Evolutionary conservation across 257 asterid species (phyloP), one percentile per base, ranked within the genome.

Genomic region (Plectranthus barbatus): DNA sequence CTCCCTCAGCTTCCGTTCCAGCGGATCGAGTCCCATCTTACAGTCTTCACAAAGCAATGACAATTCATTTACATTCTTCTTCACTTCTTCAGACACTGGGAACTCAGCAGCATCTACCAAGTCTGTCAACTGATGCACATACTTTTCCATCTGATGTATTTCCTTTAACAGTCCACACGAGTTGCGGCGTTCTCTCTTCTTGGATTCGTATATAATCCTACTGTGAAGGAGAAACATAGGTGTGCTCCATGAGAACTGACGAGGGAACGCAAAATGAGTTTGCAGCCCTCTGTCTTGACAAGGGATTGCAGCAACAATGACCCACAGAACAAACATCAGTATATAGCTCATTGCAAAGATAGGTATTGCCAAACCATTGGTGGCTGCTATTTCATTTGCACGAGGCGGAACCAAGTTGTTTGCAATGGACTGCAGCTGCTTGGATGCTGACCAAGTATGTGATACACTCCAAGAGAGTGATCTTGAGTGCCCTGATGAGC

Each of bases 381-480:
- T 79, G 56, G 95, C 85, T 9, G 82, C 69, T 13, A 84, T 65
- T 17, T 93, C 96, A 29, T 69, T 71, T n/a, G 84, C 76, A 26
- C 91, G 88, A 0, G 99, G 99, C 7, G 91, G 81, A 41, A 74
- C 70, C 69, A 93, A 67, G 79, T 70, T 81, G 75, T 49, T 80
- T 10, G 94, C 82, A n/a, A 93, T 72, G 21, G 79, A 68, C 41
- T 89, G 97, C 66, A 93, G 89, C 80, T 93, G 99, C 77, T 87
- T 93, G 1, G 97, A 83, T 8, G 99, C 96, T 0, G 99, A 93
- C 99, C 99, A 93, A 60, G 79, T 59, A 39, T 77, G 83, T 1
- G 99, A 84, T 2, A 93, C 96, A 13, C 97, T 87, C 99, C 99
- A 93, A n/a, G 99, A 90, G 7, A 82, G 76, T 1, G 99, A 93